These are phyloP conservation scores for Arthrobotrys sinensis DNA, from an alignment of 2,329 filamentous ascomycete genomes.

Conservation along the genomic window DNA sequence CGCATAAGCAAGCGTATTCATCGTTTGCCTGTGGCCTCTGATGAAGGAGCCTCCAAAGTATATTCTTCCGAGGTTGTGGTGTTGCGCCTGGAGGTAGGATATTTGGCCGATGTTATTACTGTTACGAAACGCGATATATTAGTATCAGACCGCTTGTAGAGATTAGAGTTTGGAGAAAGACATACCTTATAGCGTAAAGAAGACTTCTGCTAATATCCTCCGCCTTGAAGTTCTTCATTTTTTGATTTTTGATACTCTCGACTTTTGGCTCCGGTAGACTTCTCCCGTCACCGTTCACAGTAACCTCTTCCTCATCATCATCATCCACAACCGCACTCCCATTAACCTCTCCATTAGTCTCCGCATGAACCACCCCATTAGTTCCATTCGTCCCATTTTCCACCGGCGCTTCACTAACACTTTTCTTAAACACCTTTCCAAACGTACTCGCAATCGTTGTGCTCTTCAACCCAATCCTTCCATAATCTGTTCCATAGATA, in stretches of 20 bases:
- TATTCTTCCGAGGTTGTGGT: slow-evolving; percentile 90
- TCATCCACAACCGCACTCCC: slow-evolving; percentile 71
- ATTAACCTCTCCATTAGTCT: slow-evolving; percentile 70
- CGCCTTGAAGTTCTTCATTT: slow-evolving; percentile 74
- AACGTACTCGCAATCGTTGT: slow-evolving; percentile 96
- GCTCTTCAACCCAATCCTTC: slow-evolving; percentile 95
- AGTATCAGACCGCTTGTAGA: too few relatives aligned
- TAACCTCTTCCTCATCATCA: slow-evolving; percentile 11
- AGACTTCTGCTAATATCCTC: slow-evolving; percentile 92
- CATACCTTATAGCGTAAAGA: slow-evolving; percentile 85
- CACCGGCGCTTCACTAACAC: neutral
- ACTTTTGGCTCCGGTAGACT: slow-evolving; percentile 22
- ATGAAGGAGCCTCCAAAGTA: slow-evolving; percentile 99
- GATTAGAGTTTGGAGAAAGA: neutral
- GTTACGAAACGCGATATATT: slow-evolving; percentile 55
- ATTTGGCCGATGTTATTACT: slow-evolving; percentile 99
- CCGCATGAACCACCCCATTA: slow-evolving; percentile 69
- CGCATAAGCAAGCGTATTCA: slow-evolving; percentile 96
- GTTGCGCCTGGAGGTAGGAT: slow-evolving; percentile 95
- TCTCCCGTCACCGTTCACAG: slow-evolving; percentile 1
- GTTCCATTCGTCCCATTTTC: slow-evolving; percentile 87
- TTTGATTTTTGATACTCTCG: slow-evolving; percentile 38
- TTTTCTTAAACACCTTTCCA: slow-evolving; percentile 95
- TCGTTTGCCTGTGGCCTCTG: slow-evolving; percentile 94
- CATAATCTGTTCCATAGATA: slow-evolving; percentile 96